phyloP scores from a whole-genome alignment of 495 filamentous ascomycete species.

The Neurospora sp. region DNA sequence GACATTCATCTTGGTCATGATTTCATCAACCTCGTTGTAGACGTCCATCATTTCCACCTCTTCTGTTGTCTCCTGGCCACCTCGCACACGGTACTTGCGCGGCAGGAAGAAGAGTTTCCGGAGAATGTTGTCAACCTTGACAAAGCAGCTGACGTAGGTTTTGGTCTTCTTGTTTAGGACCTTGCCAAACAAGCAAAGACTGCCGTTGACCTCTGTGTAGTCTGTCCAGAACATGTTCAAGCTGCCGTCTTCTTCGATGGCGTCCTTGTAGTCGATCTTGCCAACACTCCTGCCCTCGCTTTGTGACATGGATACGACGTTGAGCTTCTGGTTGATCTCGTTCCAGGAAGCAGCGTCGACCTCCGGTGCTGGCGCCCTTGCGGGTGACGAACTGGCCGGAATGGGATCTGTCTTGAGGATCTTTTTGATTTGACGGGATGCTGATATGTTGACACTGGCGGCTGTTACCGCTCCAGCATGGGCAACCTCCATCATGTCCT shows the following conservation, averaged over 20 bases:
- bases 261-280: conserved; percentile 70
- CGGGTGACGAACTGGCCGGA: conserved; percentile 68
- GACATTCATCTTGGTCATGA: conserved; percentile 78
- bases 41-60: conserved; percentile 85
- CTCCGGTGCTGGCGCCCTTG: conserved; percentile 39
- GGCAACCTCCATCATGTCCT: conserved; percentile 76
- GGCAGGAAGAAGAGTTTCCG: conserved; percentile 91
- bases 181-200: conserved; percentile 90
- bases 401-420: conserved; percentile 52
- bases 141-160: conserved; percentile 77
- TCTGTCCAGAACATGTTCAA: conserved; percentile 95
- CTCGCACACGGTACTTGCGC: conserved; percentile 48
- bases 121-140: conserved; percentile 91
- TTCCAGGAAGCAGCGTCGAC: conserved; percentile 87
- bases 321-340: conserved; percentile 73
- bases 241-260: conserved; percentile 82
- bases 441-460: conserved; percentile 75
- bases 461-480: conserved; percentile 58
- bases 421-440: conserved; percentile 70
- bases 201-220: conserved; percentile 88
- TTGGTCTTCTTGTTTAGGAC: conserved; percentile 81
- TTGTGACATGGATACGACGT: conserved; percentile 60
- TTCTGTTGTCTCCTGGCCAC: conserved; percentile 61
- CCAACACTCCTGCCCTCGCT: conserved; percentile 54
- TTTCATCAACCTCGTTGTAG: conserved; percentile 71